phyloP scores from a whole-genome alignment of 345 rosid genomes.

The Adansonia digitata region DNA sequence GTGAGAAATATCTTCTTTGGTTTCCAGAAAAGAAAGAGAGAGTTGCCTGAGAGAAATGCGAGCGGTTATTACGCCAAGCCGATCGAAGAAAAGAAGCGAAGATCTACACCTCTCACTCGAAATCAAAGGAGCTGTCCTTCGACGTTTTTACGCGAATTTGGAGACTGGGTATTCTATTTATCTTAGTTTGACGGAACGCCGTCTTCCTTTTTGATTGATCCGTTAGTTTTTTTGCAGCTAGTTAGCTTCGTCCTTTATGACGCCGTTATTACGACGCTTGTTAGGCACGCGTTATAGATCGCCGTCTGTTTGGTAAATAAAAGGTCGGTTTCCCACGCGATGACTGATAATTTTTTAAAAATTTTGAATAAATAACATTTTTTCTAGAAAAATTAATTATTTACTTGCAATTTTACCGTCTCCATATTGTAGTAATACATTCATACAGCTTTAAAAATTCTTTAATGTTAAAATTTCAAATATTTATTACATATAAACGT shows the following conservation, averaged over 20 bases:
- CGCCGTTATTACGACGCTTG: conserved; percentile 9
- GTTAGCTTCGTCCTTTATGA: background rate
- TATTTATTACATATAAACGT: too few species aligned
- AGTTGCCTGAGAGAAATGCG: conserved; percentile 8
- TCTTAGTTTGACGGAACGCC: conserved; percentile 14
- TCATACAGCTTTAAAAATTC: too few species aligned
- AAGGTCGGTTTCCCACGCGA: background rate
- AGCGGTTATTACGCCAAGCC: background rate
- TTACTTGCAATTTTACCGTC: too few species aligned
- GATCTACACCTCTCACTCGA: conserved; percentile 15
- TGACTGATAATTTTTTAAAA: too few species aligned
- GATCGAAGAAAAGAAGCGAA: conserved; percentile 3
- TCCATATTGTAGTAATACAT: too few species aligned
- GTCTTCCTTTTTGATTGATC: conserved; percentile 10
- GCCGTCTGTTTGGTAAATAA: conserved; percentile 10
- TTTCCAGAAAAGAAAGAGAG: background rate
- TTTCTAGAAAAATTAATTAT: too few species aligned
- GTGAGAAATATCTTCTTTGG: background rate
- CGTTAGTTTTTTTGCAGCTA: background rate
- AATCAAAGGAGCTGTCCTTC: conserved; percentile 13
- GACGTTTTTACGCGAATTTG: background rate
- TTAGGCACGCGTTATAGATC: background rate
- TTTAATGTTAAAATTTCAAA: too few species aligned
- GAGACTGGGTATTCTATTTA: conserved; percentile 12
- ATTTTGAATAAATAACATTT: too few species aligned